Percentiles rank a stretch among this genome's conserved stretches.
phyloP scores from a whole-genome alignment of 202 grass and related monocot genomes.

The Eragrostis tef region DNA sequence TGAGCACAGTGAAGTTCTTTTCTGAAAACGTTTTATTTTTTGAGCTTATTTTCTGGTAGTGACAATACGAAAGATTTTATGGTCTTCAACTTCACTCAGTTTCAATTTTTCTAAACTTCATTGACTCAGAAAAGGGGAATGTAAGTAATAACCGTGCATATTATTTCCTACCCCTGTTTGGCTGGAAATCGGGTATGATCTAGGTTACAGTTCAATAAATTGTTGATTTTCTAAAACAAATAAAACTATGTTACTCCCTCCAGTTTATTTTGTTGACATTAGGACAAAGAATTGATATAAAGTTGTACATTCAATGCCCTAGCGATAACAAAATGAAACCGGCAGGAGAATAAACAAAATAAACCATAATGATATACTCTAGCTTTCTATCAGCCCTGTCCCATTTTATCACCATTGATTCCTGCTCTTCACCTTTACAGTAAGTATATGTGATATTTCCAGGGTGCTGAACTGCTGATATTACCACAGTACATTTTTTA shows the following conservation, averaged over 20 bases:
- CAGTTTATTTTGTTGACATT: too few relatives aligned
- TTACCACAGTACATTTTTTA: background rate
- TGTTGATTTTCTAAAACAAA: background rate
- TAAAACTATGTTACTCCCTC: too few relatives aligned
- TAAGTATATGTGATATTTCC: too few relatives aligned
- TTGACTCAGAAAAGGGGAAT: background rate
- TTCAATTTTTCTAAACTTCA: background rate
- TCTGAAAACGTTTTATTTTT: too few relatives aligned
- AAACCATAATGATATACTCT: background rate
- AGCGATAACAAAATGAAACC: too few relatives aligned
- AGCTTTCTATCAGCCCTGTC: background rate
- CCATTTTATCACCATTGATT: background rate
- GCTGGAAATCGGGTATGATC: background rate
- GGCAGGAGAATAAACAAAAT: background rate
- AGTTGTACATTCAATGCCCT: too few relatives aligned
- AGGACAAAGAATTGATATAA: too few relatives aligned
- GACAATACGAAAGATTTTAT: background rate
- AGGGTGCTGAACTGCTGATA: background rate
- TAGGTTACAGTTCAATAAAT: conserved; percentile 17
- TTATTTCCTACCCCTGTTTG: background rate
- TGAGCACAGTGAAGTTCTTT: background rate
- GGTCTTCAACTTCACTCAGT: background rate
- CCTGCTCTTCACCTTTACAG: background rate
- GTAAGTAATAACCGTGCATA: background rate
- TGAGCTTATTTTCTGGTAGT: too few relatives aligned